A percentile compares a stretch with the other conserved stretches of the same genome.
Conservation (phyloP, 1,139 yeast species). For the Debaryomycetaceae sp. region DNA sequence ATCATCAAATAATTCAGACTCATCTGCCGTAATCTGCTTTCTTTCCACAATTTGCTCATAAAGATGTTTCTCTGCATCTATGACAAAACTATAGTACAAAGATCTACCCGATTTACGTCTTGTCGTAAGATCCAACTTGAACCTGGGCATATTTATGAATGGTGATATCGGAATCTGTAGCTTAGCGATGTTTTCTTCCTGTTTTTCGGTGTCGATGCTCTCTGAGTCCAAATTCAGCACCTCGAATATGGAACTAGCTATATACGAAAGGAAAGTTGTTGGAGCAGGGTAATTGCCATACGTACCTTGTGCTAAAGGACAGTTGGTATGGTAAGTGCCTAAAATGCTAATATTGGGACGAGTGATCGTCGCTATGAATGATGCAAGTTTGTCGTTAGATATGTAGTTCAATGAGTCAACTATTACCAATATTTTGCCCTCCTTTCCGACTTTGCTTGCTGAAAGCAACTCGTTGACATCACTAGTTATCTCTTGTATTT, state of each 20-base stretch:
- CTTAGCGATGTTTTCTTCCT: conserved; percentile 37
- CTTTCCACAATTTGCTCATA: conserved; percentile 37
- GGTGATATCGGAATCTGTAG: conserved; percentile 45
- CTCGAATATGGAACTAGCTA: conserved; percentile 71
- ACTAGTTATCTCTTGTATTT: conserved; percentile 20
- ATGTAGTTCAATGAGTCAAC: conserved; percentile 72
- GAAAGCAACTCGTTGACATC: neutral
- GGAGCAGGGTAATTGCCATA: conserved; percentile 49
- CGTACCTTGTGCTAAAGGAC: conserved; percentile 27
- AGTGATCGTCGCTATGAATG: conserved; percentile 53
- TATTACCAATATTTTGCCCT: conserved; percentile 38
- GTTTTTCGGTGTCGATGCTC: conserved; percentile 45
- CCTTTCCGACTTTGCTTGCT: conserved; percentile 1
- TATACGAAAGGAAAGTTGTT: conserved; percentile 50
- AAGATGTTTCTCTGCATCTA: conserved; percentile 51
- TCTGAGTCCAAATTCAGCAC: conserved; percentile 38
- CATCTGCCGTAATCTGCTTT: conserved; percentile 24
- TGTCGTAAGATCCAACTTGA: conserved; percentile 54
- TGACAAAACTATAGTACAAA: conserved; percentile 49
- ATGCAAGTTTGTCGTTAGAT: conserved; percentile 42
- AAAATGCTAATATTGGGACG: conserved; percentile 53
- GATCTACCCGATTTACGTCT: conserved; percentile 86
- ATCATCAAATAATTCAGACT: conserved; percentile 54
- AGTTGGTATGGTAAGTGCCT: conserved; percentile 59
- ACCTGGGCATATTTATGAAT: conserved; percentile 45